Evolutionary conservation across 192 early-diverging fungal species (phyloP).

Genomic region (Rhizophagus clarus): DNA sequence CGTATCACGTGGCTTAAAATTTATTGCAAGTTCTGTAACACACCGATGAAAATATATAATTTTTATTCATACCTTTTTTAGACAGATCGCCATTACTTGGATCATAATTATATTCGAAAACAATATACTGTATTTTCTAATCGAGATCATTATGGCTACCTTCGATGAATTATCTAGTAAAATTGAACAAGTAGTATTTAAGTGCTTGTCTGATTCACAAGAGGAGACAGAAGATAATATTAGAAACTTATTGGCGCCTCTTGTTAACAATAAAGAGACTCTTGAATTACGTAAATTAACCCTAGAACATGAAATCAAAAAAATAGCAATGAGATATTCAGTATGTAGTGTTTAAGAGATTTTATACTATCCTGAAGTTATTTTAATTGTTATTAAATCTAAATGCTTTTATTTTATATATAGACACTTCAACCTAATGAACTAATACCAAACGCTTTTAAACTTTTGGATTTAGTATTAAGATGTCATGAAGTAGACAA

Average conservation of each 20-base stretch:
- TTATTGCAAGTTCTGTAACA: too few species aligned
- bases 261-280: conserved; percentile 2
- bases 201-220: background rate
- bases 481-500: background rate
- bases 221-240: background rate
- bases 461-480: conserved; percentile 5
- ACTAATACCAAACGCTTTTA: background rate
- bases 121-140: too few species aligned
- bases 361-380: too few species aligned
- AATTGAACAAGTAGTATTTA: conserved; percentile 7
- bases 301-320: conserved; percentile 2
- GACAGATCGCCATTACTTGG: too few species aligned
- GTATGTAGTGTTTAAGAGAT: background rate
- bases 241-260: background rate
- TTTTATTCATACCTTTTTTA: too few species aligned
- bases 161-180: background rate
- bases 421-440: background rate
- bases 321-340: background rate
- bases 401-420: background rate
- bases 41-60: too few species aligned
- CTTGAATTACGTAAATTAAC: background rate
- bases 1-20: too few species aligned
- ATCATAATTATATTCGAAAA: too few species aligned
- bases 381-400: background rate
- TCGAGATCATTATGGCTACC: background rate